These are phyloP conservation scores for Cylindrodendrum hubeiense DNA, from an alignment of 2,329 filamentous ascomycete genomes.

Conservation along the genomic window DNA sequence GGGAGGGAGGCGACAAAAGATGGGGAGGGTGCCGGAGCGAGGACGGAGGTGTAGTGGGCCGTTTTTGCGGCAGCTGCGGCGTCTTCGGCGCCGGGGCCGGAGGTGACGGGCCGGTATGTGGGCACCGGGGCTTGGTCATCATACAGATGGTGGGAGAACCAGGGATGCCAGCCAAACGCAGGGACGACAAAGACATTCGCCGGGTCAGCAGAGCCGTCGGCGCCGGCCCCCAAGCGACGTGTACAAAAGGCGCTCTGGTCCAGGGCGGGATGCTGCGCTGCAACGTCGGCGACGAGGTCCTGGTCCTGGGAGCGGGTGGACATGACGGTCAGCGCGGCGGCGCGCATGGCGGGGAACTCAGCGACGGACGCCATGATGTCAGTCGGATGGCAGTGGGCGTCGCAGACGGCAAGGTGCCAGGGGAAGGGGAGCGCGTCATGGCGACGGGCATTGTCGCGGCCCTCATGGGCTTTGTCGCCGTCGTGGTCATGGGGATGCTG, in stretches of 20 bases:
- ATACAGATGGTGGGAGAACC: constrained; percentile 85
- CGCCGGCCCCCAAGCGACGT: background rate
- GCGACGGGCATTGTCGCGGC: background rate
- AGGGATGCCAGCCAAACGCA: constrained; percentile 89
- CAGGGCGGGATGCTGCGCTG: constrained; percentile 66
- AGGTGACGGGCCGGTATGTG: constrained; percentile 50
- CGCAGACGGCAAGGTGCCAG: constrained; percentile 78
- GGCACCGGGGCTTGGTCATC: constrained; percentile 62
- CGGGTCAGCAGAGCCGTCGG: background rate
- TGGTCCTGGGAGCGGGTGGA: constrained; percentile 82
- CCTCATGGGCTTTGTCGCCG: background rate
- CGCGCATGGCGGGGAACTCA: constrained; percentile 73
- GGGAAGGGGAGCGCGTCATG: constrained; percentile 61
- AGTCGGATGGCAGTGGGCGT: constrained; percentile 88
- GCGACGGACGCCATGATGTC: constrained; percentile 76
- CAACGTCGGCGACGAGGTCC: constrained; percentile 74
- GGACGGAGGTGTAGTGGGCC: constrained; percentile 75
- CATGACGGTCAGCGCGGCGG: constrained; percentile 79
- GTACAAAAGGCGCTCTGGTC: constrained; percentile 12
- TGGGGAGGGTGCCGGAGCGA: constrained; percentile 65
- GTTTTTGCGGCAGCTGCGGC: constrained; percentile 54
- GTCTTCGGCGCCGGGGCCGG: constrained; percentile 30
- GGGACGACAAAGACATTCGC: constrained; percentile 61
- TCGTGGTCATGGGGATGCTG: background rate
- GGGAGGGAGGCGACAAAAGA: constrained; percentile 66